Conservation (phyloP, 108 stramenopile genomes). For the Bacterosira constricta region DNA sequence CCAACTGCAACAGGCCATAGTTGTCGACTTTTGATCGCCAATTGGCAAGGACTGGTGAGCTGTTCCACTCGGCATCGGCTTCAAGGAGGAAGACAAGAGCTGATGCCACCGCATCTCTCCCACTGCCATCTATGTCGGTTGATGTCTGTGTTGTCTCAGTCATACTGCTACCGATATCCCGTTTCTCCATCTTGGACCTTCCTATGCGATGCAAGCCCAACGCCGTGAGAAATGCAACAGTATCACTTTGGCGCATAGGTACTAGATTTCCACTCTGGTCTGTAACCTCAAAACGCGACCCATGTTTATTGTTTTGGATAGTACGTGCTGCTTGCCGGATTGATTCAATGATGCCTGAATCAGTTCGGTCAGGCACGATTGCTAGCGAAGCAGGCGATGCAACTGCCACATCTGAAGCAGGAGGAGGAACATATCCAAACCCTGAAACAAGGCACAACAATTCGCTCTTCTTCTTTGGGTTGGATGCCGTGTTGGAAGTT, state of each 20-base stretch:
- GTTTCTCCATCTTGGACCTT: conserved; percentile 20
- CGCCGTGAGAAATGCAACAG: conserved; percentile 27
- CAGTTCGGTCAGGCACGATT: neutral
- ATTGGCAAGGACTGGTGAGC: neutral
- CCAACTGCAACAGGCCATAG: conserved; percentile 36
- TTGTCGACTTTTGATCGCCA: conserved; percentile 29
- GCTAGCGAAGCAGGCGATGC: too few species aligned
- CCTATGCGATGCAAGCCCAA: conserved; percentile 35
- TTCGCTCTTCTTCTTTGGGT: too few species aligned
- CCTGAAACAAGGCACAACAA: too few species aligned
- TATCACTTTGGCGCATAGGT: conserved; percentile 22
- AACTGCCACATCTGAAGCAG: too few species aligned
- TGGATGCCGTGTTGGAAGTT: too few species aligned
- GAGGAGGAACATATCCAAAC: too few species aligned
- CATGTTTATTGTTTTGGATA: neutral
- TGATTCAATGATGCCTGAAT: conserved; percentile 13
- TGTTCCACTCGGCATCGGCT: conserved; percentile 36
- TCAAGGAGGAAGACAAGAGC: conserved; percentile 31
- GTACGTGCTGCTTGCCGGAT: conserved; percentile 23
- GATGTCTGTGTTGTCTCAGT: too few species aligned
- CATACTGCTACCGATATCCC: neutral
- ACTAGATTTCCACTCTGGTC: conserved; percentile 33
- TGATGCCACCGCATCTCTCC: conserved; percentile 5
- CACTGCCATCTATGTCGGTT: too few species aligned
- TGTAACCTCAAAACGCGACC: conserved; percentile 27